Base-by-base conservation (phyloP, 176 grass and related monocot genomes). In the Raddia guianensis region DNA sequence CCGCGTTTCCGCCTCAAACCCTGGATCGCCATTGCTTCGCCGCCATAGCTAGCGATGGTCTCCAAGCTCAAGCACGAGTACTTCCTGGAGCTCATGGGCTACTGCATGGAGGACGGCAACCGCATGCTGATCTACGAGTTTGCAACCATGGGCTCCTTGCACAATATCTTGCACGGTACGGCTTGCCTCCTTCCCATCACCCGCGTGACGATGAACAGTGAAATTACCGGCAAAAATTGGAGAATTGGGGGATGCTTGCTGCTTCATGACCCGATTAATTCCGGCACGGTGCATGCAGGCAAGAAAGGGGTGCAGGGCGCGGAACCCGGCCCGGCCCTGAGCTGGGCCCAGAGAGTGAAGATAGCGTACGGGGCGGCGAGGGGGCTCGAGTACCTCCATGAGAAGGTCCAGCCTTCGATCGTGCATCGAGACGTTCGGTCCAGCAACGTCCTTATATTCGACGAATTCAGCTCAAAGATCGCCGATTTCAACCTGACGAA, bases 21-120 rank as follows among this genome's bases (percentile, higher is more conserved):
- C 27, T 27, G 0, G 27, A 27, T 27, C 27, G 27, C 27, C 27
- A 27, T 27, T 27, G 27, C 27, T 27, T 27, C 27, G 8, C 64
- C 15, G 59, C 13, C 43, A 6, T 53, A 95, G 93, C 76, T 95
- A 78, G 90, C 93, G 0, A 88, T 95, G 93, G 90, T 95, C 44
- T 95, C 93, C 33, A 92, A 92, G 60, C 90, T 95, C 32, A 92
- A 95, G 90, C 86, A 92, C 51, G 93, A 95, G 40, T 95, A 92
- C 5, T 88, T 95, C 59, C 42, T 92, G 27, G 89, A 90, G 63
- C 82, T 95, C 46, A 16, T 92, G 49, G 87, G 93, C 1, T 95
- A 95, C 21, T 95, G 93, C 70, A 19, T 92, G 61, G 93, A 95
- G 79, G 87, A 90, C 0, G 77, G 84, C 16, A 92, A 86, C 67